Evolutionary conservation across 441 rosid genomes (phyloP).

Genomic region (Viola pubescens): DNA sequence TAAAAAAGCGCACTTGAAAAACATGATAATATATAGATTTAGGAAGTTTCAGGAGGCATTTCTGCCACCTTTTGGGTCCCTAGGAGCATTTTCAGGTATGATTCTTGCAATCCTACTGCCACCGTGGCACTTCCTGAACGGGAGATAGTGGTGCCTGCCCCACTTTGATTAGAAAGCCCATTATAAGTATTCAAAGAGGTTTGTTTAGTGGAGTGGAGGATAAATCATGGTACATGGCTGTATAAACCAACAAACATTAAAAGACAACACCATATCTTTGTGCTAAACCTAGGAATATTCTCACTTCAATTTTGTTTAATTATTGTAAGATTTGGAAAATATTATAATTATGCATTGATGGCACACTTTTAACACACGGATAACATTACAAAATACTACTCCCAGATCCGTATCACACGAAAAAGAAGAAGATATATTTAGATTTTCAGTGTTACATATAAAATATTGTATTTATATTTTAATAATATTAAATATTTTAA

Average conservation of each 20-base stretch:
- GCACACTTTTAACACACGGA: too few species aligned
- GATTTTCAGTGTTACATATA: too few species aligned
- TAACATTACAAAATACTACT: too few species aligned
- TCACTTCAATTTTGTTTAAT: constrained; percentile 4
- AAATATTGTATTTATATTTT: too few species aligned
- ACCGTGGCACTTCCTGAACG: constrained; percentile 26
- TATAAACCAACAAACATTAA: constrained; percentile 11
- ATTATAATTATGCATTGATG: too few species aligned
- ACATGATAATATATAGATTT: constrained; percentile 2
- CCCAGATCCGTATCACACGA: too few species aligned
- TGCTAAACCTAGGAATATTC: constrained; percentile 32
- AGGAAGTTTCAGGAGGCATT: constrained; percentile 34
- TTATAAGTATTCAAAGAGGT: constrained; percentile 14
- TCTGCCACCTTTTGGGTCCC: constrained; percentile 36
- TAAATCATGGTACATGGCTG: constrained; percentile 16
- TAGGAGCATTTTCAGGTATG: constrained; percentile 25
- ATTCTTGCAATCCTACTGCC: constrained; percentile 26
- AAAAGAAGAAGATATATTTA: too few species aligned
- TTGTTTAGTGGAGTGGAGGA: constrained; percentile 26
- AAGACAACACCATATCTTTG: constrained; percentile 14
- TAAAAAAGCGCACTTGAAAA: constrained; percentile 14
- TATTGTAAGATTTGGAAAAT: too few species aligned
- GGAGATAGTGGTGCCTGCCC: constrained; percentile 39
- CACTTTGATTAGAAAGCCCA: constrained; percentile 31
- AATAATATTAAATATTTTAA: too few species aligned